Evolutionary conservation across 2,329 filamentous ascomycete genomes (phyloP), one percentile per base, ranked within the genome.

Genomic region (Coniochaeta sp.): DNA sequence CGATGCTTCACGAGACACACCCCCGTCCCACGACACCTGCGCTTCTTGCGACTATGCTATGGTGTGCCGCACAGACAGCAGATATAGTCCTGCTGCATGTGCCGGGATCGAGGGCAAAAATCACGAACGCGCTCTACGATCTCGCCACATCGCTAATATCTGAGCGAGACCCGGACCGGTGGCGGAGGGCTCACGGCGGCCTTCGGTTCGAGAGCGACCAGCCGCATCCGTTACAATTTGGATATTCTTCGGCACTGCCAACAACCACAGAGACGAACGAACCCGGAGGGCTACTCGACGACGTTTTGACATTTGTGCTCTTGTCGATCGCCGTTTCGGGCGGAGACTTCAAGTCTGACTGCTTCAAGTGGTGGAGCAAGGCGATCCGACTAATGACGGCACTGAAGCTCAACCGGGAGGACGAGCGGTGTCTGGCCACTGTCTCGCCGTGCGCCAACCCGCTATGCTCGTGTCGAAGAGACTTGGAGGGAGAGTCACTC

Each of bases 321-420:
- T 68, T 81, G 6, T 73, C 75, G 14, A 76, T 80, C 33, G 76
- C 76, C 0, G 74, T 79, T 4, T 81, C 78, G 0, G 77, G 76
- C 0, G 73, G 77, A 12, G 77, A 80, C 57, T 79, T 78, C 71
- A 81, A 80, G 64, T 73, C 75, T 4, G 79, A 81, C 62, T 76
- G 73, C 61, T 70, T 77, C 58, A 77, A 74, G 61, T 81, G 78
- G 78, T 79, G 75, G 75, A 74, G 72, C 61, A 78, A 79, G 63
- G 73, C 77, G 1, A 66, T 73, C 0, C 64, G 73, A 14, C 65
- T 81, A 28, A 74, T 75, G 16, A 67, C 70, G 17, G 71, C 72
- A 1, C 66, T 77, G 31, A 70, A 72, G 5, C 69, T 77, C 14
- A 73, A 74, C 58, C 68, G 72, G 28, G 73, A 77, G 62, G 76